These are phyloP conservation scores for Acer saccharum DNA, from an alignment of 345 rosid genomes.

Conservation along the genomic window DNA sequence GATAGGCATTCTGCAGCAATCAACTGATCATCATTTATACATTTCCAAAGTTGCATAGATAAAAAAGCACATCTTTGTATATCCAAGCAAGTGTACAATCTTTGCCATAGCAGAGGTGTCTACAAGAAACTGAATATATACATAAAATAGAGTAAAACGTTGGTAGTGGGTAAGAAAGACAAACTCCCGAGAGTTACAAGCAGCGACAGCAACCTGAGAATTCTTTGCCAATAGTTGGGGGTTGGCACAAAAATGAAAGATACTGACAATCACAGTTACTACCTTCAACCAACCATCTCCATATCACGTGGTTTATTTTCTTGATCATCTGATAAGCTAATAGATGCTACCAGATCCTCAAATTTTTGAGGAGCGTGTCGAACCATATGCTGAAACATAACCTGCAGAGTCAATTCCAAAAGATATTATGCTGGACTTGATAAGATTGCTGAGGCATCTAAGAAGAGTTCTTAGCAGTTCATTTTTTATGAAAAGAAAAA, in stretches of 20 bases:
- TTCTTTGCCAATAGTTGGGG: background rate
- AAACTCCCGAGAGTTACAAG: background rate
- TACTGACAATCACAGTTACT: background rate
- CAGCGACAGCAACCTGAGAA: background rate
- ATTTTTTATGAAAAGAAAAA: background rate
- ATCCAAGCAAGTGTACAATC: background rate
- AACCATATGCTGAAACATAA: conserved; percentile 76
- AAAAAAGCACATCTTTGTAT: background rate
- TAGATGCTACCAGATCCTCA: conserved; percentile 69
- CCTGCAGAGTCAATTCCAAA: conserved; percentile 44
- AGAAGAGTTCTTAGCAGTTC: background rate
- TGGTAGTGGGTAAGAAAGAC: background rate
- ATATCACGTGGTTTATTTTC: conserved; percentile 52
- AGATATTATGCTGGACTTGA: background rate
- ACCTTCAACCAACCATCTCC: conserved; percentile 68
- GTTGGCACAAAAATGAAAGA: background rate
- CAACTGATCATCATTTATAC: background rate
- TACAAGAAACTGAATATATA: background rate
- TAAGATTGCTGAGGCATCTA: background rate
- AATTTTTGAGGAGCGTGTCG: conserved; percentile 77
- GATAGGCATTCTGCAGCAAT: background rate
- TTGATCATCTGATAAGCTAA: conserved; percentile 44
- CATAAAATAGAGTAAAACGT: background rate
- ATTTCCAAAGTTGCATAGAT: background rate
- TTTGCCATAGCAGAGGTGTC: background rate